Evolutionary conservation across 805 yeast genomes (phyloP), one percentile per base, ranked within the genome.

Genomic region (Cyberlindnera meyerae): DNA sequence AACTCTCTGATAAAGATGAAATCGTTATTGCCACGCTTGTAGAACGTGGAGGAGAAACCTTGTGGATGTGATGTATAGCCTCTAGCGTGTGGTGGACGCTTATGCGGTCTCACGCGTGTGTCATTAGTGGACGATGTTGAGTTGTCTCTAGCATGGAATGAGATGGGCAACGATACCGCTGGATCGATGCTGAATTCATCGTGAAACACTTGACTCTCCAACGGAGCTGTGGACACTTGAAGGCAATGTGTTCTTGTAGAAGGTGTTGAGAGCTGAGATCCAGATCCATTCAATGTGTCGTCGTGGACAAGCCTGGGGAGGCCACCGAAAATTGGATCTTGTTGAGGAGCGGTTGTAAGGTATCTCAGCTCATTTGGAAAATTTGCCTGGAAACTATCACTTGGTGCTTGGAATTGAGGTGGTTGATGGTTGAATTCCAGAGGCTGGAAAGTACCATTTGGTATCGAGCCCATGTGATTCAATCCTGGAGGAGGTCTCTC

Each of bases 1-100:
- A 70, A 49, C 43, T 70, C 75, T 39, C 75, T 55, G 4, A 70
- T 73, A 55, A 70, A 70, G 74, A 70, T 70, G 43, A 70, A 70
- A 44, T 67, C 66, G 39, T 68, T 70, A n/a, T 58, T 58, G 4
- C 73, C 73, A 31, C 75, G 50, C 31, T 65, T 59, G 47, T 70
- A 71, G 47, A 70, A 70, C 5, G 75, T 70, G 2, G 75, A 70
- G 2, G 73, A 60, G 34, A 69, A 70, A 0, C 75, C 75, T 44
- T 70, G 74, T 1, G 75, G 75, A 36, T 66, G 65, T 12, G 48
- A 36, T 20, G n/a, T n/a, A n/a, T n/a, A n/a, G n/a, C n/a, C n/a
- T n/a, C n/a, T n/a, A n/a, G n/a, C n/a, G n/a, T n/a, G n/a, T n/a
- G n/a, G n/a, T 5, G 46, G 51, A 5, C 39, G 42, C 17, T 49